Evolutionary conservation across 1,284 basidiomycete species (phyloP).

Genomic region (Uromyces viciae-fabae): DNA sequence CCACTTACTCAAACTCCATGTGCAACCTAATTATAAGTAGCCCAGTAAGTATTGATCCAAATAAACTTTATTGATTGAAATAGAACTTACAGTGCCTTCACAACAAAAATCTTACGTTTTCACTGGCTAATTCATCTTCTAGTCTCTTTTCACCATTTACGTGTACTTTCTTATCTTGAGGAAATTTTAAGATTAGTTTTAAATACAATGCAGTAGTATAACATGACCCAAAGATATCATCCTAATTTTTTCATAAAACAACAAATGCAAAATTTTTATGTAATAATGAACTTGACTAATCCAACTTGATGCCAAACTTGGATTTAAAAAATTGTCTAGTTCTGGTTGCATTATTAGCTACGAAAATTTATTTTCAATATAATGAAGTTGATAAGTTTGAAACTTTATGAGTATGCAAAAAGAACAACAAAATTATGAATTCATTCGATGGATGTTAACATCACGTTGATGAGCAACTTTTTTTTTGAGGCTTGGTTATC

Average conservation of each 20-base stretch:
- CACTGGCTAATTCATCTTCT: slow-evolving; percentile 82
- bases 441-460: too few species aligned
- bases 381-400: slow-evolving; percentile 53
- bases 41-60: too few species aligned
- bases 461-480: too few species aligned
- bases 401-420: too few species aligned
- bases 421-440: too few species aligned
- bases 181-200: slow-evolving; percentile 79
- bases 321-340: slow-evolving; percentile 78
- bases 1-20: too few species aligned
- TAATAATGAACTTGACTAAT: slow-evolving; percentile 62
- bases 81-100: slow-evolving; percentile 77
- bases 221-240: slow-evolving; percentile 93
- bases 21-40: too few species aligned
- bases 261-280: neutral
- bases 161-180: slow-evolving; percentile 88
- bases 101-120: slow-evolving; percentile 73
- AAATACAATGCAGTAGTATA: slow-evolving; percentile 91
- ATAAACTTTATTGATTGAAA: too few species aligned
- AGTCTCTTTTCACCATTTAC: slow-evolving; percentile 88
- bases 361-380: slow-evolving; percentile 87
- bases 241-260: slow-evolving; percentile 59
- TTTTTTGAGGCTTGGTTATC: too few species aligned
- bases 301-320: slow-evolving; percentile 85
- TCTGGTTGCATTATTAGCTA: slow-evolving; percentile 97